Evolutionary conservation across 345 rosid genomes (phyloP).

Genomic region (Ceriops zippeliana): DNA sequence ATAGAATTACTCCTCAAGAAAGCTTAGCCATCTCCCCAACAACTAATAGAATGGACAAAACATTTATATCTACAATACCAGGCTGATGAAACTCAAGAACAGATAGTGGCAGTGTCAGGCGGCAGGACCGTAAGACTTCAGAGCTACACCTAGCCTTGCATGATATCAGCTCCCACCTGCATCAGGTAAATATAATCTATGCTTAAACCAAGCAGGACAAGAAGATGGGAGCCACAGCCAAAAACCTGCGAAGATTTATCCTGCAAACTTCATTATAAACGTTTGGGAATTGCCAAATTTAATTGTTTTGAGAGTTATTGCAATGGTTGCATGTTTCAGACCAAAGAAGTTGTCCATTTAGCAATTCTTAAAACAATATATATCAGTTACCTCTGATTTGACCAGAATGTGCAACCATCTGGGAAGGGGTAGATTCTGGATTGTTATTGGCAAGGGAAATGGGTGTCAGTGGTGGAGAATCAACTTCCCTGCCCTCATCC

Average conservation of each 20-base stretch:
- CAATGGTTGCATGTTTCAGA: too few species aligned
- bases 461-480: constrained; percentile 82
- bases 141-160: background rate
- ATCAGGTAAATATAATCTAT: constrained; percentile 4
- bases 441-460: constrained; percentile 47
- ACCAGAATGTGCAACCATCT: constrained; percentile 45
- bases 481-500: constrained; percentile 38
- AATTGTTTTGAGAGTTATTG: too few species aligned
- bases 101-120: background rate
- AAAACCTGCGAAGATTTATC: background rate
- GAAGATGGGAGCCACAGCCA: background rate
- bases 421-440: constrained; percentile 35
- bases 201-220: background rate
- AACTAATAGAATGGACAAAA: background rate
- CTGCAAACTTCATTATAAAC: too few species aligned
- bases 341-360: too few species aligned
- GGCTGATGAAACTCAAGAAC: constrained; percentile 7
- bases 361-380: too few species aligned
- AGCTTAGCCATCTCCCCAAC: too few species aligned
- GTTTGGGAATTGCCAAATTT: too few species aligned
- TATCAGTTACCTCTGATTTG: constrained; percentile 61
- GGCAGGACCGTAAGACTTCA: background rate
- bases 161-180: constrained; percentile 42
- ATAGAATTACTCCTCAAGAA: too few species aligned
- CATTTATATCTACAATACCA: constrained; percentile 28